Evolutionary conservation across 495 filamentous ascomycete genomes (phyloP).

Genomic region (Penicillium samsonianum): DNA sequence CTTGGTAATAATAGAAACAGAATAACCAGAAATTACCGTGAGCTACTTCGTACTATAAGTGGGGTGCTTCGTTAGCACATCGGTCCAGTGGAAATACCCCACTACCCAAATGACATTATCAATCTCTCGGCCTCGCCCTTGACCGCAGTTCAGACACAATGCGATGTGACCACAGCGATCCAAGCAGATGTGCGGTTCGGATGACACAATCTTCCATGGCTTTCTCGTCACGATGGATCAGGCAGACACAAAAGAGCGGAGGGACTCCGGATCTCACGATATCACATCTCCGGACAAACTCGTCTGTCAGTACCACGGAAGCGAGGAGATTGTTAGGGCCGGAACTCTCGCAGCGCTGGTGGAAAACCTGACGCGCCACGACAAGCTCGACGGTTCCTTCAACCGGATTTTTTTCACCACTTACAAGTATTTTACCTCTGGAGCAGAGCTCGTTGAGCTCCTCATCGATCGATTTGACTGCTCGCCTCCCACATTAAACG

Average conservation of each 20-base stretch:
- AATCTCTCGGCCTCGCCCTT: neutral
- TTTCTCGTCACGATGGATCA: neutral
- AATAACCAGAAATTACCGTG: neutral
- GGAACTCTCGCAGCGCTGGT: conserved; percentile 82
- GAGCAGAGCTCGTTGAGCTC: conserved; percentile 78
- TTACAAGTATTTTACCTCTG: conserved; percentile 84
- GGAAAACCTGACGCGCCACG: conserved; percentile 86
- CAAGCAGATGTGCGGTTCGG: neutral
- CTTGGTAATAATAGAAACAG: too few relatives aligned
- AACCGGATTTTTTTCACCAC: conserved; percentile 92
- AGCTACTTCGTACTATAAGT: neutral
- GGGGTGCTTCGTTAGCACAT: neutral
- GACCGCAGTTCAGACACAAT: neutral
- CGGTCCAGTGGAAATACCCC: neutral
- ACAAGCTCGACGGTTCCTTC: conserved; percentile 82
- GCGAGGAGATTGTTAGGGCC: conserved; percentile 67
- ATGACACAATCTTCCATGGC: conserved; percentile 2
- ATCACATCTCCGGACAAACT: conserved; percentile 52
- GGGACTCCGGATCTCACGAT: conserved; percentile 11
- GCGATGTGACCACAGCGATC: neutral
- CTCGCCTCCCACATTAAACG: conserved; percentile 67
- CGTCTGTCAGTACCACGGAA: conserved; percentile 65
- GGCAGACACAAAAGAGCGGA: neutral
- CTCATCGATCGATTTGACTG: conserved; percentile 79
- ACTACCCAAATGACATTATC: conserved; percentile 1